phyloP scores from a whole-genome alignment of 768 basidiomycete genomes.

The Lactifluus volemus region DNA sequence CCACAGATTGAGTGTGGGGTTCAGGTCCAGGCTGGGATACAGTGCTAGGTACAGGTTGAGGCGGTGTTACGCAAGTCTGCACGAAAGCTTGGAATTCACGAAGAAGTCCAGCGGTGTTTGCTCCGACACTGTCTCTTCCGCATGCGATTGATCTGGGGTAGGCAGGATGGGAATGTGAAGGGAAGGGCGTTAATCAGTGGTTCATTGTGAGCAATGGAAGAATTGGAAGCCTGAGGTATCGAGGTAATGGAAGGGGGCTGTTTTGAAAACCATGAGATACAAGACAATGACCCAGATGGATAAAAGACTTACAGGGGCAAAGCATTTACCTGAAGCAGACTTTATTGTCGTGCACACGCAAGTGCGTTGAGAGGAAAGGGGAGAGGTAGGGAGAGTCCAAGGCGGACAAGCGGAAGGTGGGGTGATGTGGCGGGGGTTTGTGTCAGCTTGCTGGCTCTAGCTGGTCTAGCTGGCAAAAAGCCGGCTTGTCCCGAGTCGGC shows the following conservation, averaged over 20 bases:
- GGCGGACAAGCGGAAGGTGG: too few relatives aligned
- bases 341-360: too few relatives aligned
- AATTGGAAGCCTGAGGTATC: too few relatives aligned
- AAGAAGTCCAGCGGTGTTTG: slow-evolving; percentile 56
- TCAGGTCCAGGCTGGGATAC: background rate
- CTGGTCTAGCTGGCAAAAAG: too few relatives aligned
- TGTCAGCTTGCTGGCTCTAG: too few relatives aligned
- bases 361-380: too few relatives aligned
- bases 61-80: slow-evolving; percentile 12
- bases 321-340: too few relatives aligned
- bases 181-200: slow-evolving; percentile 19
- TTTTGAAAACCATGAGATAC: too few relatives aligned
- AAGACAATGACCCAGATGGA: background rate
- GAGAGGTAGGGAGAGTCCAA: too few relatives aligned
- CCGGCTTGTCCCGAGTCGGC: too few relatives aligned
- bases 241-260: too few relatives aligned
- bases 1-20: background rate
- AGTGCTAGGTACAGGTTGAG: slow-evolving; percentile 21
- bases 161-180: slow-evolving; percentile 22
- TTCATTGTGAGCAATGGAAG: slow-evolving; percentile 46
- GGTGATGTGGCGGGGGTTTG: too few relatives aligned
- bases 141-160: slow-evolving; percentile 21
- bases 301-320: slow-evolving; percentile 39
- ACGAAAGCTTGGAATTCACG: slow-evolving; percentile 39
- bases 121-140: slow-evolving; percentile 11